Evolutionary conservation across 2,329 filamentous ascomycete species (phyloP), one percentile per base, ranked within the genome.

Genomic region (Septoria petroselini): DNA sequence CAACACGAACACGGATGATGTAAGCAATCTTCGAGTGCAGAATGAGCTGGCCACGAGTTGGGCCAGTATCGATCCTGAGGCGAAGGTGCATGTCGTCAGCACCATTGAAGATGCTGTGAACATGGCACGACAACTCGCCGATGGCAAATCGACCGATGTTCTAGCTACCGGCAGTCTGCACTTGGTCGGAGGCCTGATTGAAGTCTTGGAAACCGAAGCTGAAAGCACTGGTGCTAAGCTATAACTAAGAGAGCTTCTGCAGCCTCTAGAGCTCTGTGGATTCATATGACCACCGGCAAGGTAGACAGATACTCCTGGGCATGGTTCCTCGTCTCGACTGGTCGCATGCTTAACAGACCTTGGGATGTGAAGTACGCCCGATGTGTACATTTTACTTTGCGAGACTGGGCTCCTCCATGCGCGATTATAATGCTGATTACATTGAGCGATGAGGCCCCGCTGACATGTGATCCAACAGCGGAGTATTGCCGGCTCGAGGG

Each of bases 151-250:
- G 41, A 74, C 82, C 12, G 80, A 82, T 65, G 81, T 84, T 0
- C 71, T 95, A 47, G 83, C 88, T 7, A 95, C 90, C 11, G 90
- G 90, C 2, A 94, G 88, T 66, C 71, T 95, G 63, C 86, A 95
- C 73, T 76, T 95, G 31, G 88, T 91, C 1, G 89, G 90, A 6
- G 87, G 86, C 8, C 74, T 90, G 38, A 72, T 95, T 44, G 84
- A 86, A 66, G 82, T 86, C 1, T 68, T 94, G 51, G 88, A 86
- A 58, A 61, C 56, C 27, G 64, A 66, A 44, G 50, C 31, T 7
- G 65, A 67, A 37, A 45, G 11, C 17, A 38, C 7, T 14, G 14
- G 8, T 46, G 25, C 17, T 21, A 39, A 30, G 34, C 43, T 40
- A 12, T 47, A 25, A 39, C 12, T n/a, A 30, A 30, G 27, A 7